phyloP scores from a whole-genome alignment of 108 stramenopile genomes.

The Nitzschia sp. region DNA sequence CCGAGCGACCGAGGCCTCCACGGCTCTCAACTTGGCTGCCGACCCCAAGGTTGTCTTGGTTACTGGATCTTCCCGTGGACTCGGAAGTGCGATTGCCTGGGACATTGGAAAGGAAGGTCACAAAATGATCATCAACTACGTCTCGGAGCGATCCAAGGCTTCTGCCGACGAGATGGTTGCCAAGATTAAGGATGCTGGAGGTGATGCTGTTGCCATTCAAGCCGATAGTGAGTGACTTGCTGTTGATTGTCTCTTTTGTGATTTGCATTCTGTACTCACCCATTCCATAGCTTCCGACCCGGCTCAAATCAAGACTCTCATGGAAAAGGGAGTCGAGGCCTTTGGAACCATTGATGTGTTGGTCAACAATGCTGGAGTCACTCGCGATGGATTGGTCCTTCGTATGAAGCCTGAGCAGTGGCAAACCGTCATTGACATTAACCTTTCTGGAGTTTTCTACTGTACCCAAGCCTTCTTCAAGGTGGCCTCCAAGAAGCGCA shows the following conservation, averaged over 20 bases:
- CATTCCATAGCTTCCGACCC: conserved; percentile 55
- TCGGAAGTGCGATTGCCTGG: conserved; percentile 90
- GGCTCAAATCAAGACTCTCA: conserved; percentile 78
- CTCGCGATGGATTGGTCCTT: conserved; percentile 87
- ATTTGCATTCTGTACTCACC: not conserved
- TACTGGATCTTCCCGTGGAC: conserved; percentile 92
- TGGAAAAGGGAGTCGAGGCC: conserved; percentile 67
- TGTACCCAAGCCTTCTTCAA: conserved; percentile 91
- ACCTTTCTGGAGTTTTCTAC: conserved; percentile 95
- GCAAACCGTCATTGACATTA: conserved; percentile 94
- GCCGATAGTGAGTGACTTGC: conserved; percentile 73
- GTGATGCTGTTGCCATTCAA: conserved; percentile 82
- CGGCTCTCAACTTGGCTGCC: conserved; percentile 70
- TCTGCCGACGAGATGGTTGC: conserved; percentile 81
- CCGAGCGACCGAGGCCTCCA: not conserved
- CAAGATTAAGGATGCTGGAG: conserved; percentile 76
- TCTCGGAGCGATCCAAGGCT: conserved; percentile 73
- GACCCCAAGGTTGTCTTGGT: conserved; percentile 85
- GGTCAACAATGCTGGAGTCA: conserved; percentile 98
- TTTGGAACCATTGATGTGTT: conserved; percentile 88
- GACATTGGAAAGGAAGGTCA: conserved; percentile 86
- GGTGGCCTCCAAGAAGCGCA: conserved; percentile 86
- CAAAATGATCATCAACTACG: conserved; percentile 95
- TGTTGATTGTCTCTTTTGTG: not conserved
- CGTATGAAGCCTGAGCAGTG: conserved; percentile 94